Base-by-base conservation (phyloP, 1,284 basidiomycete genomes). In the Naganishia albida region DNA sequence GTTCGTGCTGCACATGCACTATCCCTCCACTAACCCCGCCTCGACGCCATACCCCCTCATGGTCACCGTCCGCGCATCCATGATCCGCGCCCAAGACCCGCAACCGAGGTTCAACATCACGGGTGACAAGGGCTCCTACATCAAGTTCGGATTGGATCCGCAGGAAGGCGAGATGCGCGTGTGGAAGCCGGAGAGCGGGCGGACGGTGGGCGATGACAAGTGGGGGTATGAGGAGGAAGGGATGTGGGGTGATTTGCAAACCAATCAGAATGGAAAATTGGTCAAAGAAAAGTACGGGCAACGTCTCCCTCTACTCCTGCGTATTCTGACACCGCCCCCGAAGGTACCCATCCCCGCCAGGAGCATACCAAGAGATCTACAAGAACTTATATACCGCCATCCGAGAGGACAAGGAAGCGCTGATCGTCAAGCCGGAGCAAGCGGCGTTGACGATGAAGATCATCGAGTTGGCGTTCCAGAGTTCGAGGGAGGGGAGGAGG, bases 81-180 rank as follows among this genome's bases (percentile, higher is more conserved):
- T 87, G 64, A 81, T 92, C 38, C 89, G 88, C 10, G 85, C 85
- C 15, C 82, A 85, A 44, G 69, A 73, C 23, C 49, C 68, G 23
- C 91, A 92, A 74, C 77, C 87, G 25, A 85, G 90, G 26, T 93
- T 85, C 77, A 75, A 85, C 55, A 68, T 80, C 62, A 76, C 76
- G 63, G 80, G 90, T 20, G 85, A 85, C 25, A 82, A 83, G 68
- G 91, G 88, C 38, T 84, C 85, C 2, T 93, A 84, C 75, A 80
- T 83, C 68, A 93, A 94, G 77, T 85, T 83, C 72, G 90, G 89
- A 1, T 76, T 91, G 46, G 90, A 93, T 75, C 80, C 85, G 2
- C 90, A 93, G 74, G 91, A 92, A 77, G 85, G 86, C 12, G 77
- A 80, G 68, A 73, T 81, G 43, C 77, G 70, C 43, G 62, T 53